phyloP scores from a whole-genome alignment of 371 early-diverging fungal species.

The Mycotypha africana region DNA sequence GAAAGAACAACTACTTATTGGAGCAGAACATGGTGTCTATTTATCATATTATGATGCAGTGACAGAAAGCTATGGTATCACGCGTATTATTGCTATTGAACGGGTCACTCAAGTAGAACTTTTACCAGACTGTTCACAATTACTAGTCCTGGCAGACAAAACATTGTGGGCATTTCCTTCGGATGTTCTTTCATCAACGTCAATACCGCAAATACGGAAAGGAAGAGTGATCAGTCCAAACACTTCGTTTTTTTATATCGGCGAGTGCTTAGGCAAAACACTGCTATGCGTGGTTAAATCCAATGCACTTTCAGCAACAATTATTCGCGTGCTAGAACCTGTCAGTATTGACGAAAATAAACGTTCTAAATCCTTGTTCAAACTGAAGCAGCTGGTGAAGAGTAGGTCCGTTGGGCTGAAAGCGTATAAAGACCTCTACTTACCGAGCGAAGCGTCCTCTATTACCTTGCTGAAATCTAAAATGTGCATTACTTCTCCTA shows the following conservation, averaged over 20 bases:
- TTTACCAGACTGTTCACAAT: slow-evolving; percentile 60
- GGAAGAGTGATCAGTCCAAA: slow-evolving; percentile 69
- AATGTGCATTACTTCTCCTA: slow-evolving; percentile 86
- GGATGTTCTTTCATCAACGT: slow-evolving; percentile 47
- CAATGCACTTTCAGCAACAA: slow-evolving; percentile 60
- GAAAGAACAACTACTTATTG: slow-evolving; percentile 14
- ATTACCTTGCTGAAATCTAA: slow-evolving; percentile 79
- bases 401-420: slow-evolving; percentile 52
- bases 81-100: slow-evolving; percentile 63
- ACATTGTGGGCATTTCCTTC: slow-evolving; percentile 69
- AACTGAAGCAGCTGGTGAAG: slow-evolving; percentile 42
- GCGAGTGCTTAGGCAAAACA: slow-evolving; percentile 66
- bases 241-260: slow-evolving; percentile 85
- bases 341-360: slow-evolving; percentile 53
- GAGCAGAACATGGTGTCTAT: slow-evolving; percentile 36
- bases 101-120: slow-evolving; percentile 78
- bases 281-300: slow-evolving; percentile 73
- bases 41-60: neutral
- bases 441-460: slow-evolving; percentile 83
- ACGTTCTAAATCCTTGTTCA: slow-evolving; percentile 42
- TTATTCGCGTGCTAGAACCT: slow-evolving; percentile 76
- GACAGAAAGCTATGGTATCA: slow-evolving; percentile 13
- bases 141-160: slow-evolving; percentile 68
- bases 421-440: slow-evolving; percentile 81
- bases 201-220: slow-evolving; percentile 41